Percentiles rank a stretch among this genome's conserved stretches.
These are phyloP conservation scores for Lentinula detonsa DNA, from an alignment of 768 basidiomycete genomes.

Conservation along the genomic window DNA sequence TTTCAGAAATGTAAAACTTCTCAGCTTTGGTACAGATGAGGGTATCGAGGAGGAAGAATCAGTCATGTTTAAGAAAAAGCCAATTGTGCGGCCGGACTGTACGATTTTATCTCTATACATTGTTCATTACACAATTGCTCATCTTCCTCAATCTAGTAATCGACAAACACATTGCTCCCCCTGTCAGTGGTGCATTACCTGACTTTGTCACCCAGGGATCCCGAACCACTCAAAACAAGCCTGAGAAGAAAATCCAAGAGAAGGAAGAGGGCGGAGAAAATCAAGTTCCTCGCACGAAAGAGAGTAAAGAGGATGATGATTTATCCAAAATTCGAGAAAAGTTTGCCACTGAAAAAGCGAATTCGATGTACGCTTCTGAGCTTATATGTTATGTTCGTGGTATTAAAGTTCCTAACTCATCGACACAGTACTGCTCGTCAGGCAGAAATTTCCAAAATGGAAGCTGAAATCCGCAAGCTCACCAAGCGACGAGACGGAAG, in stretches of 20 bases:
- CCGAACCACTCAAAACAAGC: conserved; percentile 5
- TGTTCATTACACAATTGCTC: conserved; percentile 1
- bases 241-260: conserved; percentile 9
- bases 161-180: conserved; percentile 24
- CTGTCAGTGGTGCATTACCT: conserved; percentile 21
- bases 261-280: conserved; percentile 5
- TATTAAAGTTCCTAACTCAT: neutral
- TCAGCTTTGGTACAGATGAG: conserved; percentile 82
- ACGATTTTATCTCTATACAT: conserved; percentile 22
- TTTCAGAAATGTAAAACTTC: conserved; percentile 75
- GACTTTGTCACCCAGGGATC: conserved; percentile 27
- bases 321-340: conserved; percentile 69
- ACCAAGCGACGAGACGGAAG: conserved; percentile 51
- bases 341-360: conserved; percentile 66
- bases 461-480: conserved; percentile 80
- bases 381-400: neutral
- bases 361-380: conserved; percentile 42
- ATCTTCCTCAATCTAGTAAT: conserved; percentile 23
- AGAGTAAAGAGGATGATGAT: conserved; percentile 39
- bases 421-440: conserved; percentile 52
- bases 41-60: conserved; percentile 53
- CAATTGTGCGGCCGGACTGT: conserved; percentile 83
- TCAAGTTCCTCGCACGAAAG: conserved; percentile 13
- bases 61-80: conserved; percentile 64
- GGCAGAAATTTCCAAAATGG: conserved; percentile 81